These are phyloP conservation scores for Termitomyces sp. DNA, from an alignment of 768 basidiomycete genomes.

Conservation along the genomic window DNA sequence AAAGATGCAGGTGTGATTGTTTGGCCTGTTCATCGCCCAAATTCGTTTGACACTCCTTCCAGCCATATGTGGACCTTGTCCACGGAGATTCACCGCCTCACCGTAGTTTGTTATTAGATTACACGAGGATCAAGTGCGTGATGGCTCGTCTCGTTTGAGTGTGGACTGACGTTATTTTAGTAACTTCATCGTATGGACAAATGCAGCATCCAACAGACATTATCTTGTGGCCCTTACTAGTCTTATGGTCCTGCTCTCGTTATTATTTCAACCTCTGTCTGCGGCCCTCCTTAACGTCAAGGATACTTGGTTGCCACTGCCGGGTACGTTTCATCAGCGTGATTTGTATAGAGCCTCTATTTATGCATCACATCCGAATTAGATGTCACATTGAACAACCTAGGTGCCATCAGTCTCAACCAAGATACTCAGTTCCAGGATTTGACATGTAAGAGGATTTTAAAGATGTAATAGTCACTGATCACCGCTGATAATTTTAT, in stretches of 20 bases:
- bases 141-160: background rate
- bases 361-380: background rate
- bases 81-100: conserved; percentile 52
- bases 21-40: background rate
- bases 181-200: conserved; percentile 46
- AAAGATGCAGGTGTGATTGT: conserved; percentile 43
- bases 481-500: background rate
- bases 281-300: conserved; percentile 46
- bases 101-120: conserved; percentile 51
- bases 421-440: conserved; percentile 42
- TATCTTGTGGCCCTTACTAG: conserved; percentile 48
- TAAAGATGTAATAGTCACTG: background rate
- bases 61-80: conserved; percentile 59
- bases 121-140: conserved; percentile 46
- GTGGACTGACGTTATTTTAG: conserved; percentile 18
- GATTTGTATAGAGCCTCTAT: background rate
- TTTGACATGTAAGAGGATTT: conserved; percentile 36
- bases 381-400: conserved; percentile 36
- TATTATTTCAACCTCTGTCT: conserved; percentile 50
- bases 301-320: conserved; percentile 38
- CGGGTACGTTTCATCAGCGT: conserved; percentile 26
- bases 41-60: background rate
- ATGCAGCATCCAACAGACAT: conserved; percentile 43
- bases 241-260: conserved; percentile 43
- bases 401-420: conserved; percentile 40